Conservation (phyloP, 2,329 filamentous ascomycete species). For the Talaromyces sp. region DNA sequence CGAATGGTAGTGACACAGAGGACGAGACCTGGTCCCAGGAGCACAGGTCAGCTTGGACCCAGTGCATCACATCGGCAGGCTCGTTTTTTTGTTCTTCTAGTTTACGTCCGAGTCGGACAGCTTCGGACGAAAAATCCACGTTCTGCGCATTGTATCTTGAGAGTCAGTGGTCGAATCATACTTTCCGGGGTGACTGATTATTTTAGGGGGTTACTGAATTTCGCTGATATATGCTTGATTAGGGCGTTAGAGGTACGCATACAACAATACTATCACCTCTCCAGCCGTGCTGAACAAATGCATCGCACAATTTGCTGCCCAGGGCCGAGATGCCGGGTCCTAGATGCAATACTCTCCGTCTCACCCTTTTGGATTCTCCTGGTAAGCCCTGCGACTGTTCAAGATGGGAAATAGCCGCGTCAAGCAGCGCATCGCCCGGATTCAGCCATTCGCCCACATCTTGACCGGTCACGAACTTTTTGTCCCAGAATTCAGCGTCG, state of each 20-base stretch:
- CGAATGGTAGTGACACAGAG: constrained; percentile 18
- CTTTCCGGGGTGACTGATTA: not conserved
- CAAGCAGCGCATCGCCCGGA: constrained; percentile 27
- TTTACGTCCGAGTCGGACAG: constrained; percentile 29
- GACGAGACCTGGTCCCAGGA: constrained; percentile 25
- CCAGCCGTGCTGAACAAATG: constrained; percentile 23
- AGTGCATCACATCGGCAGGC: constrained; percentile 24
- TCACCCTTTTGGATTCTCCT: not conserved
- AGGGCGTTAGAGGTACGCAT: constrained; percentile 11
- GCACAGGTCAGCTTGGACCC: constrained; percentile 26
- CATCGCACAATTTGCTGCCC: constrained; percentile 26
- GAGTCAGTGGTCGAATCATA: not conserved
- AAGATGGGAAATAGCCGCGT: constrained; percentile 22
- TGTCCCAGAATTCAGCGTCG: constrained; percentile 28
- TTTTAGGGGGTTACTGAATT: not conserved
- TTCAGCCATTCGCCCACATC: constrained; percentile 38
- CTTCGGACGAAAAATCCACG: constrained; percentile 33
- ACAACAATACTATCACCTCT: constrained; percentile 28
- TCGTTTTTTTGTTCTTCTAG: constrained; percentile 17
- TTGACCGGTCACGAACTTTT: constrained; percentile 28
- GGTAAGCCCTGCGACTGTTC: constrained; percentile 12
- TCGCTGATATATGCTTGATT: not conserved
- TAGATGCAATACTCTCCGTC: constrained; percentile 27
- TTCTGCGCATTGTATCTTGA: constrained; percentile 20
- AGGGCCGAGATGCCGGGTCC: constrained; percentile 31